Base-by-base conservation (phyloP, 805 yeast species). In the Lachancea thermotolerans region DNA sequence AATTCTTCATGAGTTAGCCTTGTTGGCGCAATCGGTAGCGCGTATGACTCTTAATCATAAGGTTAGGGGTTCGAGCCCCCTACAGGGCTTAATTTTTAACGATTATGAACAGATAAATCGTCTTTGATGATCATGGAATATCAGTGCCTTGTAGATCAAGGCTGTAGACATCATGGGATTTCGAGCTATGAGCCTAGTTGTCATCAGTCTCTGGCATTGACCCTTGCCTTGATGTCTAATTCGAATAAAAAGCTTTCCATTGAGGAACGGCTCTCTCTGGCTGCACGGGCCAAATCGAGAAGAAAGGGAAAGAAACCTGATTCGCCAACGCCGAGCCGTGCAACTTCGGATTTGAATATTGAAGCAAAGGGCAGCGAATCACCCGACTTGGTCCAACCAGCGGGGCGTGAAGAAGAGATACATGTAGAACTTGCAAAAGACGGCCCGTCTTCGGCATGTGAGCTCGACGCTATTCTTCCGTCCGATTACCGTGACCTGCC, bases 181-280 rank as follows among this genome's bases (percentile, higher is more conserved):
- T 7, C 7, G 25, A 7, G 25, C 25, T 4, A 7, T 7, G 25
- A 21, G 7, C 25, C 25, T 4, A 21, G 7, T 4, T 21, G 6
- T 7, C 25, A 21, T 21, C 25, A 21, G 25, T 21, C 4, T 7
- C 25, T 21, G 25, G 25, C 25, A 7, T 21, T 21, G 25, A 21
- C 7, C 4, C 7, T 21, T 21, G 7, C 6, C 12, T 30, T 25
- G 16, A 43, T 46, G 53, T 44, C 46, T 34, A 37, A 31, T 28
- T 64, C 71, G 28, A 73, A 71, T 52, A 83, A 82, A 60, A 71
- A 90, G 50, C 66, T 86, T 15, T 81, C 95, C 0, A 70, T 91
- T 53, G 95, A 87, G 56, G 96, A 90, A 56, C 72, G 97, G 49
- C 70, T 90, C 42, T 95, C 93, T 1, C 64, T 80, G 49, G 96